phyloP scores from a whole-genome alignment of 257 asterid species.

The Pogostemon cablin region DNA sequence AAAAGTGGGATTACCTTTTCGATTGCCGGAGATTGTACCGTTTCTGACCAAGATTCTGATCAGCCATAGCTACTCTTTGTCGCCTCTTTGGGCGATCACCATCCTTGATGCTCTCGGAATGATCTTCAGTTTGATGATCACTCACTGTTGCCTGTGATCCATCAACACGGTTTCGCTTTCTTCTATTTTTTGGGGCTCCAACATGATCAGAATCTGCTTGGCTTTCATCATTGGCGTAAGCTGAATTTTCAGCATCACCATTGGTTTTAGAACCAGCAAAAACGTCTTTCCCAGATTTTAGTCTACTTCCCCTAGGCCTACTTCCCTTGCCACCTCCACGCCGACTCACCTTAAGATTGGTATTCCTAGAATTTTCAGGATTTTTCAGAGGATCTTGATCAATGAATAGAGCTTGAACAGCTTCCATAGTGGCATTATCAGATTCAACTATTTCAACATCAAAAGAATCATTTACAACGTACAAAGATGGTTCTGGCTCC shows the following conservation, averaged over 20 bases:
- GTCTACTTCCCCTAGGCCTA: conserved; percentile 44
- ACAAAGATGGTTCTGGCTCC: conserved; percentile 49
- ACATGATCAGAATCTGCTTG: conserved; percentile 57
- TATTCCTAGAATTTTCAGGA: conserved; percentile 42
- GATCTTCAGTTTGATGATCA: conserved; percentile 69
- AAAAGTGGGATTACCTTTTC: conserved; percentile 53
- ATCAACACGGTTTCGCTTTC: conserved; percentile 60
- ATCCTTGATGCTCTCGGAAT: conserved; percentile 61
- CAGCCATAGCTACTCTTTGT: conserved; percentile 56
- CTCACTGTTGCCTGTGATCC: conserved; percentile 60
- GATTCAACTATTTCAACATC: conserved; percentile 53
- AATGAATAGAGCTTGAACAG: conserved; percentile 49
- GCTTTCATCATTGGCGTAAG: conserved; percentile 53
- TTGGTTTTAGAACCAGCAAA: conserved; percentile 46
- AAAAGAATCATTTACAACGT: conserved; percentile 56
- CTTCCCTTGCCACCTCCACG: conserved; percentile 47
- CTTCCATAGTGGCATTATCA: conserved; percentile 47
- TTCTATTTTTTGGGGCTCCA: conserved; percentile 45
- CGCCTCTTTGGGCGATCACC: conserved; percentile 72
- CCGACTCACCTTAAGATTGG: conserved; percentile 39
- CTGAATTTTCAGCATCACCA: conserved; percentile 55
- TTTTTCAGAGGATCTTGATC: conserved; percentile 42
- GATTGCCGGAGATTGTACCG: conserved; percentile 87
- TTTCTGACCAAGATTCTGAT: conserved; percentile 55
- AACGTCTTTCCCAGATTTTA: conserved; percentile 42